Conservation (phyloP, 2,329 filamentous ascomycete species). For the Elsinoe australis region DNA sequence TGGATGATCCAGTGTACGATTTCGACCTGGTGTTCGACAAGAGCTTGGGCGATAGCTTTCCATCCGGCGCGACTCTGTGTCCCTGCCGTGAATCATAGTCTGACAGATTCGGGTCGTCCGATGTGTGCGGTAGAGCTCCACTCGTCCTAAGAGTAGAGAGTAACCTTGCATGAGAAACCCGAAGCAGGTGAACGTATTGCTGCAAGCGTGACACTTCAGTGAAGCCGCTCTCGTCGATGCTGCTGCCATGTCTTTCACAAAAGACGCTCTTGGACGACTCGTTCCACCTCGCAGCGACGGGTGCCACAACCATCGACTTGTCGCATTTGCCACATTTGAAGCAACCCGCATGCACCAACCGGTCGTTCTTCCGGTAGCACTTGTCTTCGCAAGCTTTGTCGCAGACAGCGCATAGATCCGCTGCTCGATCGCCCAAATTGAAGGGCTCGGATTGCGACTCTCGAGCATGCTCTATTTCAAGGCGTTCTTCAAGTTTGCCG, state of each 20-base stretch:
- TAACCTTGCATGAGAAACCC: conserved; percentile 82
- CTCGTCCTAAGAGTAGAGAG: conserved; percentile 78
- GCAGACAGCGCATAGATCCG: conserved; percentile 75
- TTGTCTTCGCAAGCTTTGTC: conserved; percentile 89
- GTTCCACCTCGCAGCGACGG: conserved; percentile 65
- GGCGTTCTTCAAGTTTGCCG: conserved; percentile 69
- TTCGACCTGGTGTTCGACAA: conserved; percentile 62
- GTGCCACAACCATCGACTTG: conserved; percentile 60
- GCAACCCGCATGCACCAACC: conserved; percentile 78
- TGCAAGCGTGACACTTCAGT: conserved; percentile 75
- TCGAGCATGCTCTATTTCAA: conserved; percentile 57
- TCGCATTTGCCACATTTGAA: conserved; percentile 63
- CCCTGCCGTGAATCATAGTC: conserved; percentile 62
- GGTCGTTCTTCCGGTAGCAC: conserved; percentile 66
- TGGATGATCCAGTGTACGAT: conserved; percentile 57
- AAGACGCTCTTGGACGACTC: conserved; percentile 60
- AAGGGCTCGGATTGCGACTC: conserved; percentile 35
- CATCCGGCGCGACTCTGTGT: conserved; percentile 44
- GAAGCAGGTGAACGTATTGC: conserved; percentile 88
- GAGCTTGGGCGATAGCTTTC: conserved; percentile 43
- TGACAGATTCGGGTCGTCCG: conserved; percentile 62
- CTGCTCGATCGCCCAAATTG: conserved; percentile 40
- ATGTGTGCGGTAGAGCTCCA: conserved; percentile 68
- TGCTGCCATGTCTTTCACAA: conserved; percentile 48
- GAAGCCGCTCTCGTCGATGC: conserved; percentile 54